phyloP scores from a whole-genome alignment of 2,329 filamentous ascomycete species.

The Pestalotiopsis sp. region DNA sequence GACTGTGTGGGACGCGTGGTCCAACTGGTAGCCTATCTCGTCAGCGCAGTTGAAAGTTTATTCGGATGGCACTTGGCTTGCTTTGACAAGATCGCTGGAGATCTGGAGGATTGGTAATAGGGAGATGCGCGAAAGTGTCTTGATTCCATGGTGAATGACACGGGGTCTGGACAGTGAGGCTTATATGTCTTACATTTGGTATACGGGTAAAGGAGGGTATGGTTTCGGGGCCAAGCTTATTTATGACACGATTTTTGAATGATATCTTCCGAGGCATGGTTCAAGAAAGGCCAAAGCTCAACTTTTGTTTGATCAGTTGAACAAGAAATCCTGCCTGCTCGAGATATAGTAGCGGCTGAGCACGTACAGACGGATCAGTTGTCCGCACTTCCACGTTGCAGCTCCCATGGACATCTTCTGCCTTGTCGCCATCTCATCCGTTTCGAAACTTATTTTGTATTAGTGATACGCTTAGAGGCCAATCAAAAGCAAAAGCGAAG shows the following conservation, averaged over 20 bases:
- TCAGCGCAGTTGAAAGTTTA: background rate
- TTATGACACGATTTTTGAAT: background rate
- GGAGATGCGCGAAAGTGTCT: background rate
- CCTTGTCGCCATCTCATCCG: background rate
- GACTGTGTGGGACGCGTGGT: background rate
- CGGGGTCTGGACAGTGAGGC: background rate
- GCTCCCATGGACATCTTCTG: background rate
- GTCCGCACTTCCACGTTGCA: background rate
- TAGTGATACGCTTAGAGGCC: background rate
- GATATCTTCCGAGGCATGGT: background rate
- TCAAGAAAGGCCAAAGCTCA: background rate
- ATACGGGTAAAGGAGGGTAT: background rate
- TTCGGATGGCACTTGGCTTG: background rate
- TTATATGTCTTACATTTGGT: background rate
- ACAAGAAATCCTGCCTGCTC: background rate
- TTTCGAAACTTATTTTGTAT: background rate
- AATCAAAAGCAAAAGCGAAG: background rate
- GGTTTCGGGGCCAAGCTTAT: background rate
- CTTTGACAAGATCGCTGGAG: background rate
- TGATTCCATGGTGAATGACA: background rate
- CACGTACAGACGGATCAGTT: background rate
- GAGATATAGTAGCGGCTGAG: background rate
- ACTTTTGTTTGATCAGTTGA: background rate
- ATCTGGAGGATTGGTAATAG: background rate
- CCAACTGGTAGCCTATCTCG: background rate